These are phyloP conservation scores for Penicillium diatomitis DNA, from an alignment of 495 filamentous ascomycete species.

Conservation along the genomic window DNA sequence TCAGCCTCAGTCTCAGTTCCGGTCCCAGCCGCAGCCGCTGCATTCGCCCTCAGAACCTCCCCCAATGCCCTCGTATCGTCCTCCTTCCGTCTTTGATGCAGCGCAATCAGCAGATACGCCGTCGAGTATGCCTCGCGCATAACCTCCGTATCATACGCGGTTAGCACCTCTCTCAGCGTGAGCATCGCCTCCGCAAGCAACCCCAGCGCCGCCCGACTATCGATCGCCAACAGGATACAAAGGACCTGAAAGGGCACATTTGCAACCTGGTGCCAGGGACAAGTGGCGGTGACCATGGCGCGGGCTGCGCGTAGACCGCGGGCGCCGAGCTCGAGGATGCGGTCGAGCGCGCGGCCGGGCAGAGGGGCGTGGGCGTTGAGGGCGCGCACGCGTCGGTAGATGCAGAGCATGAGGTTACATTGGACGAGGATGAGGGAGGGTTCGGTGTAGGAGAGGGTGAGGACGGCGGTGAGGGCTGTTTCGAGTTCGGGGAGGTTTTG, in stretches of 20 bases:
- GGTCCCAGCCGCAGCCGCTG: slow-evolving; percentile 11
- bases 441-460: slow-evolving; percentile 26
- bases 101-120: slow-evolving; percentile 38
- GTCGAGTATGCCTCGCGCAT: slow-evolving; percentile 46
- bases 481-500: slow-evolving; percentile 29
- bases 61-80: slow-evolving; percentile 30
- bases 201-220: slow-evolving; percentile 35
- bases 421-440: slow-evolving; percentile 36
- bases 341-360: slow-evolving; percentile 24
- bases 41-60: slow-evolving; percentile 28
- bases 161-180: slow-evolving; percentile 36
- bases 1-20: slow-evolving; percentile 1
- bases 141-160: slow-evolving; percentile 35
- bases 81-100: slow-evolving; percentile 36
- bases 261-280: slow-evolving; percentile 47
- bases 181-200: slow-evolving; percentile 41
- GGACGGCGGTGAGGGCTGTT: slow-evolving; percentile 25
- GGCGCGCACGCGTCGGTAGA: slow-evolving; percentile 41
- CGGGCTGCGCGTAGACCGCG: slow-evolving; percentile 31
- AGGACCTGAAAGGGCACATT: slow-evolving; percentile 48
- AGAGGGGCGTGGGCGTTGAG: slow-evolving; percentile 27
- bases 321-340: slow-evolving; percentile 23
- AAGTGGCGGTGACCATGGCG: slow-evolving; percentile 24
- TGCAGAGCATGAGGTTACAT: slow-evolving; percentile 44
- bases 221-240: slow-evolving; percentile 44